These are phyloP conservation scores for Monilinia laxa DNA, from an alignment of 2,329 filamentous ascomycete genomes.

Conservation along the genomic window DNA sequence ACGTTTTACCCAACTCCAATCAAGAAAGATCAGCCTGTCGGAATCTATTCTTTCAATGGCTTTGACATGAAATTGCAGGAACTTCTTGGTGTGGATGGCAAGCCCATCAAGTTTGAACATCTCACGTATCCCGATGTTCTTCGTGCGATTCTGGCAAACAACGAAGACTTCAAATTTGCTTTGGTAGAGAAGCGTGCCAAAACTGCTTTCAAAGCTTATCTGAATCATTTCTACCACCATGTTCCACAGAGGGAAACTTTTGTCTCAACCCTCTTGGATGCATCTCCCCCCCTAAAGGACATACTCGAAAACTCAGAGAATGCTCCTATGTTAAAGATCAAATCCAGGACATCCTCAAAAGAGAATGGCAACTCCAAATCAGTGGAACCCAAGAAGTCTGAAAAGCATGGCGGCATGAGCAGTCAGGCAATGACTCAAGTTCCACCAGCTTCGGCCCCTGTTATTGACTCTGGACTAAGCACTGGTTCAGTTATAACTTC, in stretches of 20 bases:
- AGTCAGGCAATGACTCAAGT: not conserved
- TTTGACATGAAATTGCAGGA: conserved; percentile 5
- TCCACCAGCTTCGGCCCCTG: not conserved
- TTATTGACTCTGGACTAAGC: not conserved
- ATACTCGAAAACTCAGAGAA: not conserved
- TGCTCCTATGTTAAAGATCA: too few species aligned
- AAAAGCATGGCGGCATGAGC: not conserved
- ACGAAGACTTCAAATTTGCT: conserved; percentile 7
- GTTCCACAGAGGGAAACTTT: not conserved
- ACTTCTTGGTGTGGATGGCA: conserved; percentile 7
- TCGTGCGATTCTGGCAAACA: conserved; percentile 20
- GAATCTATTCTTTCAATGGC: conserved; percentile 3
- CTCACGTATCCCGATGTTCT: conserved; percentile 20
- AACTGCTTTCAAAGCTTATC: conserved; percentile 23
- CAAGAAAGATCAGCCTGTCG: not conserved
- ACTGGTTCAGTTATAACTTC: not conserved
- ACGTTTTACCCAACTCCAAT: conserved; percentile 16
- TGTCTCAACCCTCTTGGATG: not conserved
- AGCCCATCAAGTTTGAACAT: conserved; percentile 24
- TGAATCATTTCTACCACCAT: conserved; percentile 20
- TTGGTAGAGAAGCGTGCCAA: conserved; percentile 17
- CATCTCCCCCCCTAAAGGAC: not conserved
- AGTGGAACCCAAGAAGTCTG: not conserved
- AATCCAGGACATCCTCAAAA: not conserved
- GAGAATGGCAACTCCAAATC: not conserved